Evolutionary conservation across 805 yeast species (phyloP), one percentile per base, ranked within the genome.

Genomic region (Barnettozyma wickerhamii): DNA sequence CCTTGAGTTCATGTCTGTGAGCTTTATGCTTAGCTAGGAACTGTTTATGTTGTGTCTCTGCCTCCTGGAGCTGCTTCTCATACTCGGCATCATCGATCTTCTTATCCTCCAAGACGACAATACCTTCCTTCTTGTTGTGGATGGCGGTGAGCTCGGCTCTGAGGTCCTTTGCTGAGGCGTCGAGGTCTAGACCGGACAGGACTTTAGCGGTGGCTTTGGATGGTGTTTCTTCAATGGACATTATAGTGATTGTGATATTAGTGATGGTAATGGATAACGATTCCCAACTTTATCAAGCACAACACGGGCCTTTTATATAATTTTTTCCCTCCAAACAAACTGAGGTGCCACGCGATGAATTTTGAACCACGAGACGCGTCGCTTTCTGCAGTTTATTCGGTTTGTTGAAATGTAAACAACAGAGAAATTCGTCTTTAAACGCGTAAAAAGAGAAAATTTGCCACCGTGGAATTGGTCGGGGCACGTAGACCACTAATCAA

Each of bases 1-100:
- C 86, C 69, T 81, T 81, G 59, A 91, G 70, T 48, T 73, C 47
- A 56, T 79, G 85, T 69, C 95, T 81, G 63, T 84, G 89, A 23
- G 74, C 78, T 52, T 69, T 74, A 66, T 84, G 91, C 47, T 70
- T 65, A 28, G 63, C 62, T 57, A 84, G 69, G 64, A 84, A 84
- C 35, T 66, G 62, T 45, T 66, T 53, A 63, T 84, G 93, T 26
- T 59, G 64, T 40, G 61, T 59, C 27, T 55, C 47, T 31, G 50
- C 51, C 50, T 20, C 49, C 42, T 32, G 41, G 40, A 13, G 39
- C 14, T 38, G 40, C 10, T 38, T 28, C 19, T 27, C 18, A 29
- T 33, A 45, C 31, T 31, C 32, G 18, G 17, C 36, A 15, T 35
- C 35, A 17, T 28, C 38, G 42, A 19, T 43, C 46, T 23, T 35